phyloP scores from a whole-genome alignment of 345 rosid species.

The Limnanthes douglasii region DNA sequence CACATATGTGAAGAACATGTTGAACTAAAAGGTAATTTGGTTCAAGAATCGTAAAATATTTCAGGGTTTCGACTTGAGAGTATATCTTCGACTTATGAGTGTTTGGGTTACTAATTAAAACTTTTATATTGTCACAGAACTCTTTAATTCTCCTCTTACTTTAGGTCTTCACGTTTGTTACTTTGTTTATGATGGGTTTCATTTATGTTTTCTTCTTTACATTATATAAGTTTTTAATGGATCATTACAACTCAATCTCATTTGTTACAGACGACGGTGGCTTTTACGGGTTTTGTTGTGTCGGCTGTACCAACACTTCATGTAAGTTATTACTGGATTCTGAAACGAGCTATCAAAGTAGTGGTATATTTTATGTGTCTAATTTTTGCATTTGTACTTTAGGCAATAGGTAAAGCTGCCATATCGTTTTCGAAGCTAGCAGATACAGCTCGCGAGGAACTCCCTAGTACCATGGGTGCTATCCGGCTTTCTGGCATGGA shows the following conservation, averaged over 20 bases:
- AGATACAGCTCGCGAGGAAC: slow-evolving; percentile 84
- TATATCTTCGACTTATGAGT: too few relatives aligned
- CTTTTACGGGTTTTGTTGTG: slow-evolving; percentile 62
- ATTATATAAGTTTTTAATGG: too few relatives aligned
- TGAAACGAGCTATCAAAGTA: neutral
- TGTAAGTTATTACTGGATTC: slow-evolving; percentile 37
- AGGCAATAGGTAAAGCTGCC: slow-evolving; percentile 90
- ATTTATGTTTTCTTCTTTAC: too few relatives aligned
- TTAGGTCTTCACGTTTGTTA: too few relatives aligned
- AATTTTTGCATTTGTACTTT: neutral
- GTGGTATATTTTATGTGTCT: slow-evolving; percentile 1
- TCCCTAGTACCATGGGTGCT: slow-evolving; percentile 89
- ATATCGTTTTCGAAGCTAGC: slow-evolving; percentile 80
- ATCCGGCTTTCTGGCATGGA: slow-evolving; percentile 96
- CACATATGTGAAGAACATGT: too few relatives aligned
- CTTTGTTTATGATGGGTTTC: too few relatives aligned
- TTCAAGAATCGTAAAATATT: too few relatives aligned
- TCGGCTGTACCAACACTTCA: slow-evolving; percentile 67
- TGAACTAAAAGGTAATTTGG: too few relatives aligned
- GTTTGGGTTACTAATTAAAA: too few relatives aligned
- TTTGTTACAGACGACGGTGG: slow-evolving; percentile 60
- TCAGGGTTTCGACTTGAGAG: too few relatives aligned
- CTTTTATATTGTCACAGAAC: too few relatives aligned
- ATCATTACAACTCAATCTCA: slow-evolving; percentile 1
- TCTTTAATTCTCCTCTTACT: too few relatives aligned